phyloP scores from a whole-genome alignment of 2,329 filamentous ascomycete species.

The Sclerotinia borealis region DNA sequence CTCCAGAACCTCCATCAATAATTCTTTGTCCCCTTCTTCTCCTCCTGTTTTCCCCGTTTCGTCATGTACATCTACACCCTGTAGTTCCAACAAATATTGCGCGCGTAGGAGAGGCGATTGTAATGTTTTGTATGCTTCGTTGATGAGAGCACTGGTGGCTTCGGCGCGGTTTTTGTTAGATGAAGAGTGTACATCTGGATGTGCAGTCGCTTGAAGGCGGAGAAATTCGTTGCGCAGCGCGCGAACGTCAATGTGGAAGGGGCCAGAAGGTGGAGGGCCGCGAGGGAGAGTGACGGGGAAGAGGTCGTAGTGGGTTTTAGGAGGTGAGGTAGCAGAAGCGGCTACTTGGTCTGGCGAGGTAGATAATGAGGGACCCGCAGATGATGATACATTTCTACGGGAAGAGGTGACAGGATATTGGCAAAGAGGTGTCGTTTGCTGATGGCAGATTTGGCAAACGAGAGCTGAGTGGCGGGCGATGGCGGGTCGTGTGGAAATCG shows the following conservation, averaged over 20 bases:
- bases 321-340: not conserved
- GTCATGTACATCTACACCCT: conserved; percentile 61
- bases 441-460: conserved; percentile 1
- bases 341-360: not conserved
- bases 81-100: conserved; percentile 73
- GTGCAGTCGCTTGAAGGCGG: conserved; percentile 67
- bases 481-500: not conserved
- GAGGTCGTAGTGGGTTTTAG: conserved; percentile 71
- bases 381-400: not conserved
- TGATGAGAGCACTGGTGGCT: conserved; percentile 74
- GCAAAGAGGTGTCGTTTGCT: not conserved
- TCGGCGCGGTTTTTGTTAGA: conserved; percentile 58
- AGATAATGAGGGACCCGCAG: not conserved
- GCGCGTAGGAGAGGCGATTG: conserved; percentile 71
- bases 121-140: conserved; percentile 86
- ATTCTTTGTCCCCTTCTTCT: conserved; percentile 57
- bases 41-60: conserved; percentile 62
- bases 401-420: not conserved
- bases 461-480: not conserved
- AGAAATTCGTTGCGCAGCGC: conserved; percentile 80
- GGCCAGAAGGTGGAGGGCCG: conserved; percentile 71
- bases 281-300: conserved; percentile 73
- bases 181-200: conserved; percentile 57
- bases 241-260: conserved; percentile 67
- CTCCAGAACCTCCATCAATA: conserved; percentile 77